Evolutionary conservation across 805 yeast species (phyloP), one percentile per base, ranked within the genome.

Genomic region (Ogataea paraovalis): DNA sequence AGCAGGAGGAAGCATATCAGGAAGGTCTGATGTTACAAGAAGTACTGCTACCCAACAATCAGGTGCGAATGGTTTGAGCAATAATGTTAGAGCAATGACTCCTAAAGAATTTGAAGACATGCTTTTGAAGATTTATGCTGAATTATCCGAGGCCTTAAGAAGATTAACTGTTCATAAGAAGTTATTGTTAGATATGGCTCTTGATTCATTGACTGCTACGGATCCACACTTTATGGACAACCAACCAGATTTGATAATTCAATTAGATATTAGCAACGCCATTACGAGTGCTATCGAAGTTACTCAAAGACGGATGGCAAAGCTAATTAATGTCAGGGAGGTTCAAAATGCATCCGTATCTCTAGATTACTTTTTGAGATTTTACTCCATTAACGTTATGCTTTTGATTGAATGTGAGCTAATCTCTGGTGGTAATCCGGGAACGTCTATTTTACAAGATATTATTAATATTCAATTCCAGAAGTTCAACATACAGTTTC

Each of bases 391-490:
- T 13, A 80, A 82, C 47, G 78, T 83, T 0, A 72, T 83, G 20
- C 91, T 91, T 61, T 71, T 90, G 38, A 79, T 78, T 42, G 96
- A 89, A 59, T 87, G 96, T 63, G 98, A 94, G 64, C 73, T 81
- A 13, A 77, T 91, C 4, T 82, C 89, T 4, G 60, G 59, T 33
- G 96, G 96, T 0, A 79, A 75, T 47, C 73, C 78, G 7, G 64
- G 75, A 13, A 73, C 80, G 0, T 72, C 75, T 23, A 82, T 79
- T n/a, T 68, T 92, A 25, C 79, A 83, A 44, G 87, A 83, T 47
- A 78, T 82, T 57, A 66, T 90, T 14, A 78, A 75, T n/a, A 73
- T 76, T 28, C 96, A 87, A 52, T 74, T 85, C 3, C 80, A 75
- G 49, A 74, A 76, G 46, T 90, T 79, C 60, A 67, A 80, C 33